These are phyloP conservation scores for Scheffersomyces insectosa DNA, from an alignment of 1,139 yeast genomes.

Conservation along the genomic window DNA sequence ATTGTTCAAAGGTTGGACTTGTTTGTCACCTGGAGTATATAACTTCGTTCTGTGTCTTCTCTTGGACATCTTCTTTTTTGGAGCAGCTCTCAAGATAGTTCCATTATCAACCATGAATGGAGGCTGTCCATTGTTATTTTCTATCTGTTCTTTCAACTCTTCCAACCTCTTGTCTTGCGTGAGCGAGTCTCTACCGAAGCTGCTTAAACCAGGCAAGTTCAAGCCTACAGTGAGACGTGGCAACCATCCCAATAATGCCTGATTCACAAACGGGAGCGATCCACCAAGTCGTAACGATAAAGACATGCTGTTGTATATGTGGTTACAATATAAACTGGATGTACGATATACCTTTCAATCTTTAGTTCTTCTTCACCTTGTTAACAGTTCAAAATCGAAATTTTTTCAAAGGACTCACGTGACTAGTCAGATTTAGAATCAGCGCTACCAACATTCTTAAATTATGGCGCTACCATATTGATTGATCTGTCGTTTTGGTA, in stretches of 20 bases:
- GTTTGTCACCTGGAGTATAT: slow-evolving; percentile 81
- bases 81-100: slow-evolving; percentile 73
- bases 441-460: too few relatives aligned
- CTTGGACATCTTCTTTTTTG: slow-evolving; percentile 90
- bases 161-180: slow-evolving; percentile 27
- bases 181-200: slow-evolving; percentile 1
- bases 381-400: too few relatives aligned
- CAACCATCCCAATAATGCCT: slow-evolving; percentile 17
- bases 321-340: too few relatives aligned
- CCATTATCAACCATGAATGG: slow-evolving; percentile 58
- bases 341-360: too few relatives aligned
- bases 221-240: slow-evolving; percentile 17
- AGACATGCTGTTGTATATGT: slow-evolving; percentile 17
- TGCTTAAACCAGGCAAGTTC: not conserved
- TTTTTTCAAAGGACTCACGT: too few relatives aligned
- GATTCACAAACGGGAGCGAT: slow-evolving; percentile 11
- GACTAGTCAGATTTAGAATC: too few relatives aligned
- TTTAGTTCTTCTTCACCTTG: too few relatives aligned
- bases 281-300: slow-evolving; percentile 23
- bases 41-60: slow-evolving; percentile 81
- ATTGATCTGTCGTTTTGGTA: too few relatives aligned
- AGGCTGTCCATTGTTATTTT: slow-evolving; percentile 24
- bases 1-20: slow-evolving; percentile 71
- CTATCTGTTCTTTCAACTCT: slow-evolving; percentile 33
- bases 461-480: too few relatives aligned